A percentile compares a stretch with the other conserved stretches of the same genome.
These are phyloP conservation scores for Exophiala spinifera DNA, from an alignment of 2,329 filamentous ascomycete genomes.

Conservation along the genomic window DNA sequence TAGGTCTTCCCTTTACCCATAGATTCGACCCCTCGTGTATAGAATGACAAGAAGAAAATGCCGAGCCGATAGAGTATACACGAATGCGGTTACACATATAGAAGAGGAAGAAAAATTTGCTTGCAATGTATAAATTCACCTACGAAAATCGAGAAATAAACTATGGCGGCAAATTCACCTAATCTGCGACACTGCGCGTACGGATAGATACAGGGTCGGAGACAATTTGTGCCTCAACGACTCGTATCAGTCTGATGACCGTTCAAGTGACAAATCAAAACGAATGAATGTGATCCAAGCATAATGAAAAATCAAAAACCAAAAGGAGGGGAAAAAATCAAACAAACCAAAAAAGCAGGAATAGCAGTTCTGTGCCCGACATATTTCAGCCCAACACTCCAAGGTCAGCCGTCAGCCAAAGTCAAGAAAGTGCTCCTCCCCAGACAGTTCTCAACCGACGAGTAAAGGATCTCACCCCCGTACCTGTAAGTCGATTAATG, in stretches of 20 bases:
- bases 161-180: background rate
- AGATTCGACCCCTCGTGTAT: too few species aligned
- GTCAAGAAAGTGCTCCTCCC: conserved; percentile 8
- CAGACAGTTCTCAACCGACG: conserved; percentile 1
- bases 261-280: background rate
- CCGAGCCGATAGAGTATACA: too few species aligned
- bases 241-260: background rate
- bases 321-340: too few species aligned
- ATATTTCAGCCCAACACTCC: conserved; percentile 21
- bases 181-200: background rate
- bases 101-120: too few species aligned
- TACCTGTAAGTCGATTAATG: conserved; percentile 9
- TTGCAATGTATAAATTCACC: too few species aligned
- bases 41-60: too few species aligned
- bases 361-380: conserved; percentile 14
- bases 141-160: too few species aligned
- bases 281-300: background rate
- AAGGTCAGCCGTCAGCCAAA: conserved; percentile 13
- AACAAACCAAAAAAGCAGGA: background rate
- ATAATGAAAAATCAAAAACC: background rate
- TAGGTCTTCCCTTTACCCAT: too few species aligned
- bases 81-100: too few species aligned
- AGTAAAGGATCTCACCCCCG: background rate
- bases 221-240: background rate
- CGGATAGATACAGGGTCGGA: background rate